A percentile compares a stretch with the other conserved stretches of the same genome.
phyloP scores from a whole-genome alignment of 345 rosid species.

The Eutrema heterophyllum region DNA sequence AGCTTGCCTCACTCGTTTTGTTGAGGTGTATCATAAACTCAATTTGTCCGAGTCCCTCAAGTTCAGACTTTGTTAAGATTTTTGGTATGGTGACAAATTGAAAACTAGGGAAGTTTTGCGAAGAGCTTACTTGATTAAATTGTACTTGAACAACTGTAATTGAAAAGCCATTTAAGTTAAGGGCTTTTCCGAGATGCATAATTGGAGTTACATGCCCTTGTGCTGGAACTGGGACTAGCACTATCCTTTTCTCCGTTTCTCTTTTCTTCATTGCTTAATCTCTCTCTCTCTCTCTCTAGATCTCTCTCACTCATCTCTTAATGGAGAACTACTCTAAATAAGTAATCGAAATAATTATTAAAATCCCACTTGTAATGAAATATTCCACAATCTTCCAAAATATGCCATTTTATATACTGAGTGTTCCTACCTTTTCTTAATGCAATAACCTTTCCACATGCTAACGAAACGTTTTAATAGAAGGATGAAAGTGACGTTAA shows the following conservation, averaged over 20 bases:
- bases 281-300: neutral
- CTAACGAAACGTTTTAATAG: neutral
- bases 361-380: neutral
- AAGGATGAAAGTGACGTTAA: neutral
- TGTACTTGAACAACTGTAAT: conserved; percentile 5
- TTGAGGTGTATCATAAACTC: neutral
- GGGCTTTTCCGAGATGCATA: conserved; percentile 2
- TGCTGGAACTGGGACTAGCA: neutral
- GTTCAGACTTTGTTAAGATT: neutral
- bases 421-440: neutral
- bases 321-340: neutral
- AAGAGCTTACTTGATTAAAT: conserved; percentile 1
- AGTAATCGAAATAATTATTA: neutral
- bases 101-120: neutral
- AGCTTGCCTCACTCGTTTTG: neutral
- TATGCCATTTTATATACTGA: neutral
- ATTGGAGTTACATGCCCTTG: conserved; percentile 11
- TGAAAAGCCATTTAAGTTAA: neutral
- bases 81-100: conserved; percentile 2
- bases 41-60: neutral
- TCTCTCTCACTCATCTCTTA: neutral
- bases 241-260: conserved; percentile 5
- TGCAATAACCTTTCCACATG: neutral
- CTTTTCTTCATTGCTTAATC: neutral
- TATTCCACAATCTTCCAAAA: neutral